Base-by-base conservation (phyloP, 768 basidiomycete genomes). In the Calocybe indica region DNA sequence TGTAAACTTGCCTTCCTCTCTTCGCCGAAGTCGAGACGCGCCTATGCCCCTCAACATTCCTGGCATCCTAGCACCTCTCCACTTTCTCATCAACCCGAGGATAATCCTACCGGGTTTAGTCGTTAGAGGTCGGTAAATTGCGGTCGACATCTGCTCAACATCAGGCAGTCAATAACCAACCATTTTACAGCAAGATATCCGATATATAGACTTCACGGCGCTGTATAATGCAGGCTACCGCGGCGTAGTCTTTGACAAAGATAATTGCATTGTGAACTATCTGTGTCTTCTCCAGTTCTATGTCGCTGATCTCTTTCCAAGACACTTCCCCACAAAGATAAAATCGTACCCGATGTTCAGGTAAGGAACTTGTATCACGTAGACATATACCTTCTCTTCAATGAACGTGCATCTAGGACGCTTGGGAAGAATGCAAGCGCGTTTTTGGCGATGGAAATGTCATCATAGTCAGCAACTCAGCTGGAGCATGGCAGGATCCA, bases 231-330 rank as follows among this genome's bases (percentile, higher is more conserved):
- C 83, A 6, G 92, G 94, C 5, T 93, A 91, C 61, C 79, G 82
- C 40, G 92, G 88, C n/a, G 89, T 86, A 3, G 82, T 99, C 1
- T 87, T 98, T 55, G 95, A 98, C 75, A 97, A 98, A 68, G 95
- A 99, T 61, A 98, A 99, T 57, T 98, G 95, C 60, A 67, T 98
- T 54, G 95, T 91, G 53, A 29, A 85, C 69, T 3, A 12, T 15
- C 37, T 34, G 22, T 15, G 35, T 41, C 44, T 14, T 10, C 14
- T 5, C 43, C 31, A 10, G 12, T 5, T 13, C 7, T 43, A 37
- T 36, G 10, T 15, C 3, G 46, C 13, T 35, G 14, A 37, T 49
- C 13, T 34, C 31, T n/a, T 8, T 22, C 36, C 22, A 41, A 96
- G 95, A 95, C 95, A 2, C 61, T 82, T 31, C 95, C 95, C 0